Percentiles rank a stretch among this genome's conserved stretches.
These are phyloP conservation scores for Perkinsus chesapeaki DNA, from an alignment of 169 alveolate species.

Conservation along the genomic window DNA sequence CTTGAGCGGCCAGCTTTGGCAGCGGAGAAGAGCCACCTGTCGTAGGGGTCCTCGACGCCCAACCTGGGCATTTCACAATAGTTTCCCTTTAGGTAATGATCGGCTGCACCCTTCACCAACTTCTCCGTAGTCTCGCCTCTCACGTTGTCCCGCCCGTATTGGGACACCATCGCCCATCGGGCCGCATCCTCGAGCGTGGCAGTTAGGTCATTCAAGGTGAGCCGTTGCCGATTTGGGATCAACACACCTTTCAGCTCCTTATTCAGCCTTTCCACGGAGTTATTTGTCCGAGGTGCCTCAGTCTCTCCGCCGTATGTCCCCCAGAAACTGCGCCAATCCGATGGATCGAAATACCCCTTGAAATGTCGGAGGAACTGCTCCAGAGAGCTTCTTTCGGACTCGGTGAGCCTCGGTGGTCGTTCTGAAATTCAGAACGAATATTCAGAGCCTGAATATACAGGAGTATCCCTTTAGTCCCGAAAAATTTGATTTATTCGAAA, in stretches of 20 bases:
- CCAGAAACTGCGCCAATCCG: neutral
- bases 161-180: neutral
- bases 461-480: too few relatives aligned
- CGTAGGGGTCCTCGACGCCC: neutral
- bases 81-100: neutral
- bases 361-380: too few relatives aligned
- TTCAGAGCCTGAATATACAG: too few relatives aligned
- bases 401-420: too few relatives aligned
- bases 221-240: neutral
- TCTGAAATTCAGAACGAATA: too few relatives aligned
- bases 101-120: neutral
- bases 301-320: neutral
- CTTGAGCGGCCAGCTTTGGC: neutral
- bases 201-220: neutral
- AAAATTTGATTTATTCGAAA: too few relatives aligned
- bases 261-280: neutral
- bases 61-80: neutral
- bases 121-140: neutral
- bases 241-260: neutral
- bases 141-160: neutral
- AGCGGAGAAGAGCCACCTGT: neutral
- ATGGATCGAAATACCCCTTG: too few relatives aligned
- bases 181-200: neutral
- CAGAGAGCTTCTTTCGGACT: too few relatives aligned
- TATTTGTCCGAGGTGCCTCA: neutral